Evolutionary conservation across 495 filamentous ascomycete species (phyloP), one percentile per base, ranked within the genome.

Genomic region (Penicillium paxilli): DNA sequence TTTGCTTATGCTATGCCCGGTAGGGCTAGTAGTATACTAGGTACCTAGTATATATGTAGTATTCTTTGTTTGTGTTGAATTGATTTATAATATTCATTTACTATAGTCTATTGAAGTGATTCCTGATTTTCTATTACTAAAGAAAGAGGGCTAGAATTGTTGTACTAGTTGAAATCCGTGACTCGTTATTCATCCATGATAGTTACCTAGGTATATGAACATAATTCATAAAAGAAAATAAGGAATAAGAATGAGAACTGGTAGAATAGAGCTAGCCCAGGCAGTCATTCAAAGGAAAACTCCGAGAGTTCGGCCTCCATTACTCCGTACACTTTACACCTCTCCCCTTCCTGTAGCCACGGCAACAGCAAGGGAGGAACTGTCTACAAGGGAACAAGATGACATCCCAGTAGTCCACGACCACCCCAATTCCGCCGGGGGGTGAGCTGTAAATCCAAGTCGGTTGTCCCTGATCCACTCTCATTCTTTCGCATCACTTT

Each of bases 341-440:
- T n/a, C 30, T 5, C 21, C 35, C 11, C 9, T 42, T 23, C 17
- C 47, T 20, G 41, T 54, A 54, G 42, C 42, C 57, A 37, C 14
- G 45, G 49, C 52, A 60, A 54, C 49, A 51, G 26, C 35, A 48
- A 42, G 24, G 25, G 50, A 45, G 3, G 7, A 38, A 38, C 26
- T 5, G 44, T 44, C 71, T 66, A 82, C 46, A 92, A 46, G n/a
- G 89, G 90, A 56, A 95, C 69, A 30, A 96, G 79, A 78, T 95
- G 90, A 67, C 93, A 98, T 26, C 93, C 93, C 53, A 98, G 72
- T 59, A 93, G 66, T 4, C 93, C 93, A 61, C 89, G 80, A 8
- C 93, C 93, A 42, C 92, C 93, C 93, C 93, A 98, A 63, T 89
- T 75, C 37, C 80, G 80, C 51, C 84, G 78, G 37, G 93, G 93